Conservation (phyloP, 305 asterid genomes). For the Rubia balearica region DNA sequence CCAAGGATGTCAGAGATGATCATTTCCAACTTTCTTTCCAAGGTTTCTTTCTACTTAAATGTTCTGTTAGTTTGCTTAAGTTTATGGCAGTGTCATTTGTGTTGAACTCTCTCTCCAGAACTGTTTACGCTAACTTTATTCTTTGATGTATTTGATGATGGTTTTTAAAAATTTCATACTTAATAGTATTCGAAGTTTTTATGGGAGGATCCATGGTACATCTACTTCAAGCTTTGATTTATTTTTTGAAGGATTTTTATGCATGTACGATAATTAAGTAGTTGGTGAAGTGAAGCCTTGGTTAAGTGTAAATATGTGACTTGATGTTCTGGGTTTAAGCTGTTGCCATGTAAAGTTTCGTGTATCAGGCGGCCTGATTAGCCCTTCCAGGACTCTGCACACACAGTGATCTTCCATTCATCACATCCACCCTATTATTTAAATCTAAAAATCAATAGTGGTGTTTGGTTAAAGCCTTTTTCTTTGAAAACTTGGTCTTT, state of each 20-base stretch:
- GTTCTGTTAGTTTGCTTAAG: background rate
- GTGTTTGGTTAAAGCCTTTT: background rate
- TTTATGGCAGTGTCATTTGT: background rate
- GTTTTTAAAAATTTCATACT: too few relatives aligned
- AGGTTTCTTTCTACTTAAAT: slow-evolving; percentile 38
- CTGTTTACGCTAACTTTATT: background rate
- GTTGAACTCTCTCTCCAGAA: background rate
- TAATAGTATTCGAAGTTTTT: background rate
- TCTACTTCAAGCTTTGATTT: background rate
- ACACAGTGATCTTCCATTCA: too few relatives aligned
- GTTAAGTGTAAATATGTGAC: too few relatives aligned
- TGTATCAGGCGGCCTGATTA: too few relatives aligned
- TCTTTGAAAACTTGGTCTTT: background rate
- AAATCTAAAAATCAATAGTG: background rate
- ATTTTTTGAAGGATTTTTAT: background rate
- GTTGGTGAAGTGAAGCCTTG: too few relatives aligned
- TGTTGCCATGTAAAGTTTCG: too few relatives aligned
- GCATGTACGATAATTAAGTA: background rate
- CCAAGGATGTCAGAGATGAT: slow-evolving; percentile 84
- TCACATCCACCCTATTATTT: background rate
- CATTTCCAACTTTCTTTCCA: slow-evolving; percentile 72
- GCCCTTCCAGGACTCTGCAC: too few relatives aligned
- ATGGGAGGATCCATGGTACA: background rate
- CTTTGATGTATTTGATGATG: background rate
- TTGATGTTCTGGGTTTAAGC: too few relatives aligned